Conservation (phyloP, 495 filamentous ascomycete species). For the Cercophora samala region DNA sequence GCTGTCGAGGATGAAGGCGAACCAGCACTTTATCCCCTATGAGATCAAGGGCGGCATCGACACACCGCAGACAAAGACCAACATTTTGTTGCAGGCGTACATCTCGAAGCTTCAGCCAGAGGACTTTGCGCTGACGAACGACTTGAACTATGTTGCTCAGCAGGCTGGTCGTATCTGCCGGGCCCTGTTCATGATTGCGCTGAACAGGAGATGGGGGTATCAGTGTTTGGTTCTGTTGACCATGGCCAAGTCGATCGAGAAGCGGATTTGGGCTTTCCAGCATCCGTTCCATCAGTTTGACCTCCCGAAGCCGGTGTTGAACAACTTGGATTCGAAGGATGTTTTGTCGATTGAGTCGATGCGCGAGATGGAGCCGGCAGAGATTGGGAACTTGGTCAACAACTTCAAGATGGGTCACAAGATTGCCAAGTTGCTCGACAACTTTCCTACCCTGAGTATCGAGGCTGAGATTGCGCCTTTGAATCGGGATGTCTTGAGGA, state of each 20-base stretch:
- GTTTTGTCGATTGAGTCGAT: conserved; percentile 74
- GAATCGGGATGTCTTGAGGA: conserved; percentile 88
- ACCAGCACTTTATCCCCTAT: conserved; percentile 62
- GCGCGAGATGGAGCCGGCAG: conserved; percentile 84
- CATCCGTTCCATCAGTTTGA: conserved; percentile 96
- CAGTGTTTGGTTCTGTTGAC: conserved; percentile 87
- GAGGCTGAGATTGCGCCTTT: conserved; percentile 93
- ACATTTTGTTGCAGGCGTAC: conserved; percentile 89
- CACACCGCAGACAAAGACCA: conserved; percentile 83
- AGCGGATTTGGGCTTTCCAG: conserved; percentile 87
- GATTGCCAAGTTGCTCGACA: conserved; percentile 75
- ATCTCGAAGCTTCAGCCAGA: conserved; percentile 86
- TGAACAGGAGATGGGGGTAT: conserved; percentile 91
- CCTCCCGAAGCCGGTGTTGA: conserved; percentile 74
- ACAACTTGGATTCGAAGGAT: conserved; percentile 75
- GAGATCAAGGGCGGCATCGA: conserved; percentile 73
- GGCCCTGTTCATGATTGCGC: conserved; percentile 92
- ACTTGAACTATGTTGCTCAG: conserved; percentile 91
- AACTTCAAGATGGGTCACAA: conserved; percentile 81
- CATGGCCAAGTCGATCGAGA: conserved; percentile 94
- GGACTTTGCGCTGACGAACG: conserved; percentile 88
- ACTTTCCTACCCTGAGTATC: conserved; percentile 86
- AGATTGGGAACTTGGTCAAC: conserved; percentile 89
- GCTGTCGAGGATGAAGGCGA: conserved; percentile 56
- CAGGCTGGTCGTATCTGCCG: conserved; percentile 92